phyloP scores from a whole-genome alignment of 176 grass and related monocot genomes.

The Urochloa ruziziensis region DNA sequence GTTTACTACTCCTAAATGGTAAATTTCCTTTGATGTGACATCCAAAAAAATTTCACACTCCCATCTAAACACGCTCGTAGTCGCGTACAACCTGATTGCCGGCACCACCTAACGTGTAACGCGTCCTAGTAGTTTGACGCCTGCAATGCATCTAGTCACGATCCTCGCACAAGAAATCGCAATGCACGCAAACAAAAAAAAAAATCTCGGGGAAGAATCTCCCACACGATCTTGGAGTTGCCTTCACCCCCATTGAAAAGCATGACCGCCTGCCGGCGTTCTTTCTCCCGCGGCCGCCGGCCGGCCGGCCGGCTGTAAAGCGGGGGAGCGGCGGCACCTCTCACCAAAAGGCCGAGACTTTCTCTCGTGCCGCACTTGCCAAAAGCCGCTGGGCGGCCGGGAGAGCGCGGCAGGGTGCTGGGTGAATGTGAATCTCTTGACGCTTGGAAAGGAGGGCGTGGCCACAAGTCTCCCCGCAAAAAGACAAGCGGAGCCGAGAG shows the following conservation, averaged over 20 bases:
- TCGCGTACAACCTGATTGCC: not conserved
- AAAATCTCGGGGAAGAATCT: not conserved
- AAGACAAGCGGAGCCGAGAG: conserved; percentile 30
- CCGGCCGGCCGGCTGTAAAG: conserved; percentile 12
- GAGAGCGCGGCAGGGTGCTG: not conserved
- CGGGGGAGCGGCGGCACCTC: not conserved
- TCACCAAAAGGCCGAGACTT: conserved; percentile 19
- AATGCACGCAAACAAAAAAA: not conserved
- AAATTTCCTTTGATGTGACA: too few relatives aligned
- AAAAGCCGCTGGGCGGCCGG: conserved; percentile 4
- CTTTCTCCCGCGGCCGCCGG: not conserved
- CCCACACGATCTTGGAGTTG: not conserved
- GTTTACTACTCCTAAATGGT: too few relatives aligned
- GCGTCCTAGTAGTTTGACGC: not conserved
- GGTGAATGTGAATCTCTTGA: not conserved
- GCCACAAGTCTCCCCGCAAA: conserved; percentile 16
- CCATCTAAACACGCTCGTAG: too few relatives aligned
- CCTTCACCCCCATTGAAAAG: not conserved
- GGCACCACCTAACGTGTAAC: not conserved
- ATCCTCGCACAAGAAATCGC: not conserved
- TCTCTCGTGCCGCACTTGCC: conserved; percentile 10
- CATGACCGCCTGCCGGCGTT: not conserved
- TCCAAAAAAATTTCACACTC: too few relatives aligned
- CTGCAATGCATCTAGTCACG: not conserved
- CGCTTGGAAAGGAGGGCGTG: conserved; percentile 13